These are phyloP conservation scores for Meripilus lineatus DNA, from an alignment of 1,284 basidiomycete genomes.

Conservation along the genomic window DNA sequence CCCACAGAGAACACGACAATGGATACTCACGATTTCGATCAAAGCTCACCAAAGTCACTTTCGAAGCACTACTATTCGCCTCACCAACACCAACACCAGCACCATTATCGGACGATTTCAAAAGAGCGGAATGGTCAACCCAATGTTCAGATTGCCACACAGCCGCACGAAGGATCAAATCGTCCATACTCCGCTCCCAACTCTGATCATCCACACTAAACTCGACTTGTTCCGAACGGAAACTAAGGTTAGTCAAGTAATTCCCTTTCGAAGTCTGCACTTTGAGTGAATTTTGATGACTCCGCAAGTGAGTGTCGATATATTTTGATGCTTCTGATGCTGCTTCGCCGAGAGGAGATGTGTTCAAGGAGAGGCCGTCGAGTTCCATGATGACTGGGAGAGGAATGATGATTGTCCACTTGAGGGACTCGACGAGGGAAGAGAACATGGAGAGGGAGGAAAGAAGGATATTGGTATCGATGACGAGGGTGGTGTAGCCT, in stretches of 20 bases:
- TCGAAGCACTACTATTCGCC: constrained; percentile 53
- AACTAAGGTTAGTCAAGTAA: constrained; percentile 79
- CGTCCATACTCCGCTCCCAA: constrained; percentile 85
- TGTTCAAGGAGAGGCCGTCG: constrained; percentile 78
- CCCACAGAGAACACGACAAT: constrained; percentile 4
- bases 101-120: constrained; percentile 40
- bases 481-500: constrained; percentile 86
- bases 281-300: constrained; percentile 77
- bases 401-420: constrained; percentile 89
- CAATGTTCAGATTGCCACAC: constrained; percentile 93
- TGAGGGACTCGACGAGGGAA: constrained; percentile 72
- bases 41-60: constrained; percentile 86
- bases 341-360: constrained; percentile 60
- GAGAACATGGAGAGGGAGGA: constrained; percentile 72
- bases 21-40: constrained; percentile 87
- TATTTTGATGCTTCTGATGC: constrained; percentile 74
- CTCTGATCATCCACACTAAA: constrained; percentile 48
- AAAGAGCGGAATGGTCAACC: constrained; percentile 74
- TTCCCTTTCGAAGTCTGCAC: constrained; percentile 95
- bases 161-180: constrained; percentile 88
- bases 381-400: constrained; percentile 95
- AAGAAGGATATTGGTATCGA: constrained; percentile 93
- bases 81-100: too few relatives aligned
- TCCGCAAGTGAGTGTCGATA: constrained; percentile 72
- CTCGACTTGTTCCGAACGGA: constrained; percentile 84